Percentiles rank a stretch among this genome's conserved stretches.
Conservation (phyloP, 805 yeast species). For the Schwanniomyces vanrijiae region DNA sequence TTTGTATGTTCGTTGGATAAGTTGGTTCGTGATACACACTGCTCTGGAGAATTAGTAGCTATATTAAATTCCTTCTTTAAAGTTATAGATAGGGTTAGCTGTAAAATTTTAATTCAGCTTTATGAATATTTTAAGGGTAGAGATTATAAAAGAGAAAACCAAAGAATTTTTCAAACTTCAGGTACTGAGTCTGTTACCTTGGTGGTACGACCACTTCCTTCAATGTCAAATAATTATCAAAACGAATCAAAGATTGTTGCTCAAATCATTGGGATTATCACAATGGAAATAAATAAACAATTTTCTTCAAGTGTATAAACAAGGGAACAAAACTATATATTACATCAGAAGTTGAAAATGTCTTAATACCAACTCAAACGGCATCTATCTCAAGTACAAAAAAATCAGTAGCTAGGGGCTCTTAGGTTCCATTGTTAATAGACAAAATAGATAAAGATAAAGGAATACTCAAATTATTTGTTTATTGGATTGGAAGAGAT, state of each 20-base stretch:
- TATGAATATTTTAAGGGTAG: constrained; percentile 9
- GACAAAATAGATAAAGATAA: constrained; percentile 2
- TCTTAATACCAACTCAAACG: constrained; percentile 7
- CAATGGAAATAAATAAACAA: background rate
- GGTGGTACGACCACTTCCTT: background rate
- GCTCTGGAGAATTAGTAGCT: background rate
- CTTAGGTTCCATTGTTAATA: constrained; percentile 3
- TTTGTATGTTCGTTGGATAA: constrained; percentile 10
- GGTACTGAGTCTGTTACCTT: background rate
- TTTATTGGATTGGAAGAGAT: constrained; percentile 9
- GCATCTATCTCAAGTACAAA: constrained; percentile 6
- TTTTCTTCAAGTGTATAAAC: background rate
- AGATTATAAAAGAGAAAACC: background rate
- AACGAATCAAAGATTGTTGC: background rate
- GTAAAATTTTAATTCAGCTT: constrained; percentile 8
- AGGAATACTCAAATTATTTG: constrained; percentile 6
- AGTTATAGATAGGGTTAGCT: background rate
- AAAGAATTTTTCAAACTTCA: constrained; percentile 3
- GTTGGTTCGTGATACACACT: constrained; percentile 6
- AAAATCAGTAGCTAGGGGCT: constrained; percentile 8
- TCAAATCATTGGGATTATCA: background rate
- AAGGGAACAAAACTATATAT: constrained; percentile 2
- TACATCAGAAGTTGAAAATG: background rate
- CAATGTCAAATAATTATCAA: background rate
- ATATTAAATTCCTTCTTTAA: constrained; percentile 1